Evolutionary conservation across 2,329 filamentous ascomycete species (phyloP), one percentile per base, ranked within the genome.

Genomic region (Cryphonectria nitschkei): DNA sequence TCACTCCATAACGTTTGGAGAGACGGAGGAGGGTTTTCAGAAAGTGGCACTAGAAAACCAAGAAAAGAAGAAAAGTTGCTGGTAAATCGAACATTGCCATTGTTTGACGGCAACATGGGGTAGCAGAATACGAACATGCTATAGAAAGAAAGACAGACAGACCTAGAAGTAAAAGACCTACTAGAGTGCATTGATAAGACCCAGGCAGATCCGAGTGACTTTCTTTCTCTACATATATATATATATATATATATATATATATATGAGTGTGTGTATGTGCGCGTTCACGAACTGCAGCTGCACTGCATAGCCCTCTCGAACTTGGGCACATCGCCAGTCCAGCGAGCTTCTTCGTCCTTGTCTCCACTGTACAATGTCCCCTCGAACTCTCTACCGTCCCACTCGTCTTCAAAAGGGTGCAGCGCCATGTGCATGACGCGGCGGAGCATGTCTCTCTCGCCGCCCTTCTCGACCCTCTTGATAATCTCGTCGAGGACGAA

Each of bases 401-500:
- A 96, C 2, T 81, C 80, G 68, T 98, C 95, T 70, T 93, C 87
- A 77, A 98, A 99, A 0, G 96, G 96, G 76, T 93, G 85, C 56
- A 95, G 82, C 2, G 90, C 89, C 90, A 98, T 92, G 61, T 93
- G 88, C 91, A 97, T 93, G 34, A 96, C 86, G 41, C 91, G 86
- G 16, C 88, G 84, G 61, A 99, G 80, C 50, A 98, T 90, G 11
- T 94, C 91, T 69, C 93, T 86, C 77, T 99, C 95, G 2, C 90
- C 89, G 67, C 91, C 89, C 79, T 93, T 93, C 80, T 98, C 94
- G 0, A 98, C 95, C 13, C 93, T 88, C 62, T 92, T 89, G 75
- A 99, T 98, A 19, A 99, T 80, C 80, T 99, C 96, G 79, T 98
- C 95, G 29, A 99, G 85, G 67, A 99, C 89, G 95, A 95, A 99